Percentiles rank a stretch among this genome's conserved stretches.
Conservation (phyloP, 306 rosid genomes). For the Rosa lucieae region DNA sequence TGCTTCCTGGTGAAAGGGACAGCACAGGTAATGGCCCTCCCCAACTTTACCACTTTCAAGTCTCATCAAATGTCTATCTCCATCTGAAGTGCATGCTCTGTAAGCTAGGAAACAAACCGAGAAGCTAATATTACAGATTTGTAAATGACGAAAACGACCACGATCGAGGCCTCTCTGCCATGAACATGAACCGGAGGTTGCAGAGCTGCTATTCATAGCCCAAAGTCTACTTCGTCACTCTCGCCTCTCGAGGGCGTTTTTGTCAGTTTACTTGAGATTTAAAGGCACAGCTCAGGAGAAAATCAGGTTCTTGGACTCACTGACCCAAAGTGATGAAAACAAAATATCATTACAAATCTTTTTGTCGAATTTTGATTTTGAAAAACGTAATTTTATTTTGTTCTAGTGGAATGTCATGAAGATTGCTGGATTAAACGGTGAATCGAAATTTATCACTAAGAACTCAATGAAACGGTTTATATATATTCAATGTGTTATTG, state of each 20-base stretch:
- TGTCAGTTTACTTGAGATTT: constrained; percentile 21
- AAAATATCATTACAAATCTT: background rate
- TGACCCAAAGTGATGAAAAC: background rate
- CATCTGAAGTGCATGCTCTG: background rate
- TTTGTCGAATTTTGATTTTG: background rate
- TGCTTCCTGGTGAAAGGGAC: constrained; percentile 16
- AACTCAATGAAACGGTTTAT: background rate
- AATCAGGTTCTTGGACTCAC: background rate
- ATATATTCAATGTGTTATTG: too few species aligned
- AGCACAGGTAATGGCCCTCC: background rate
- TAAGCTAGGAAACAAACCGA: background rate
- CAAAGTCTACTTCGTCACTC: constrained; percentile 3
- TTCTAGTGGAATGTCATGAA: too few species aligned
- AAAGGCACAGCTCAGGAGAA: constrained; percentile 10
- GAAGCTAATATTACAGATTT: background rate
- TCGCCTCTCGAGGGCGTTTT: constrained; percentile 17
- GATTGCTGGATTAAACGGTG: too few species aligned
- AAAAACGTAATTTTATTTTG: too few species aligned
- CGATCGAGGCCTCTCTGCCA: background rate
- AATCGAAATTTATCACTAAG: too few species aligned
- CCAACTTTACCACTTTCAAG: background rate
- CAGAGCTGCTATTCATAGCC: background rate
- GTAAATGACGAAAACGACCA: constrained; percentile 30
- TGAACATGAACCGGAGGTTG: background rate
- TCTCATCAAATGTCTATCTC: background rate